A percentile compares a stretch with the other conserved stretches of the same genome.
phyloP scores from a whole-genome alignment of 176 grass and related monocot genomes.

The Musa itinerans region DNA sequence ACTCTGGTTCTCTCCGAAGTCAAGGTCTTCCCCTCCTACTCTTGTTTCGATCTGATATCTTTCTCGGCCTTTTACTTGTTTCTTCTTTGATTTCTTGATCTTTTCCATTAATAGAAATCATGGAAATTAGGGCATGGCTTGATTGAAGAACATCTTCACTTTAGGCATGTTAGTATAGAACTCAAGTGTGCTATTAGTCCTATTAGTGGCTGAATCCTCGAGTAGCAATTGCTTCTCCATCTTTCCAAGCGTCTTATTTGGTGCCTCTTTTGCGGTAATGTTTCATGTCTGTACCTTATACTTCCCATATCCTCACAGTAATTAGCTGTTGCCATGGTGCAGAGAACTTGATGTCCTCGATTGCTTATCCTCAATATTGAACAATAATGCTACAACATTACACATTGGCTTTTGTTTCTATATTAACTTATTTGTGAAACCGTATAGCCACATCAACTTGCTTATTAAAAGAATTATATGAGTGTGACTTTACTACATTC shows the following conservation, averaged over 20 bases:
- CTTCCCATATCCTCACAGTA: too few species aligned
- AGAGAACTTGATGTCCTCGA: too few species aligned
- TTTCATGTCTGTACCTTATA: too few species aligned
- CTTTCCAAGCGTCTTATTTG: not conserved
- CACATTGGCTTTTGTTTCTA: too few species aligned
- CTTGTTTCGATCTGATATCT: not conserved
- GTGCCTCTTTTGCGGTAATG: too few species aligned
- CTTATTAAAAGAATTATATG: not conserved
- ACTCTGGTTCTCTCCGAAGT: conserved; percentile 46
- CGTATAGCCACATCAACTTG: not conserved
- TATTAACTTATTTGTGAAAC: too few species aligned
- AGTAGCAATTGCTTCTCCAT: not conserved
- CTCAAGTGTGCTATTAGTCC: not conserved
- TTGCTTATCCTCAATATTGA: too few species aligned
- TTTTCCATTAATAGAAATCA: too few species aligned
- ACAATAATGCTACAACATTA: too few species aligned
- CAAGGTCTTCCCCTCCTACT: conserved; percentile 20
- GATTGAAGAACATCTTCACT: not conserved
- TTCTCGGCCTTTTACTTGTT: not conserved
- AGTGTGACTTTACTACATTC: not conserved
- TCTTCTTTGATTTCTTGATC: not conserved
- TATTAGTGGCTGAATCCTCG: not conserved
- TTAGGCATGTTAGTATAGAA: not conserved
- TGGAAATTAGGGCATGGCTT: not conserved
- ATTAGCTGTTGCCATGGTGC: too few species aligned